Percentiles rank a stretch among this genome's conserved stretches.
Conservation (phyloP, 2,329 filamentous ascomycete genomes). For the Didymella keratinophila region DNA sequence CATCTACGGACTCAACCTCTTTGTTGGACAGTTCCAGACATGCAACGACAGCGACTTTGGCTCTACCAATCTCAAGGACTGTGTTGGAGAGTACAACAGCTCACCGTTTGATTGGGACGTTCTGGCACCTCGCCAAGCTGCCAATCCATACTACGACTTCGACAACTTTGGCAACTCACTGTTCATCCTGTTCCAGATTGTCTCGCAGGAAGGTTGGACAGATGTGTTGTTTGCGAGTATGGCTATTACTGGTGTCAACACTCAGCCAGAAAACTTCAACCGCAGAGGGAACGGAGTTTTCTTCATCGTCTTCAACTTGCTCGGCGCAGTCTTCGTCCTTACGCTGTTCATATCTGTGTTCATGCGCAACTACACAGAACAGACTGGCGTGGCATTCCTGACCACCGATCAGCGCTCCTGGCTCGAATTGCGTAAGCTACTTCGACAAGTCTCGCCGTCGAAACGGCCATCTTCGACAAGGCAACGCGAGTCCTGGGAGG, state of each 20-base stretch:
- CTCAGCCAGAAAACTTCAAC: conserved; percentile 73
- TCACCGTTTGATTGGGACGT: conserved; percentile 85
- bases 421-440: conserved; percentile 90
- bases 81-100: conserved; percentile 82
- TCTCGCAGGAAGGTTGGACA: conserved; percentile 97
- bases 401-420: conserved; percentile 96
- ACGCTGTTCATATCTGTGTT: conserved; percentile 99
- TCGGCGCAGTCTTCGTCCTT: conserved; percentile 94
- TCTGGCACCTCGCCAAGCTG: conserved; percentile 79
- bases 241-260: conserved; percentile 77
- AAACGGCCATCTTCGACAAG: conserved; percentile 86
- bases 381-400: conserved; percentile 94
- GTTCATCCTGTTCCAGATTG: conserved; percentile 98
- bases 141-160: conserved; percentile 88
- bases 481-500: conserved; percentile 76
- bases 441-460: conserved; percentile 92
- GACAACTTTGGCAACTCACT: conserved; percentile 93
- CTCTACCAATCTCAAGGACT: conserved; percentile 71
- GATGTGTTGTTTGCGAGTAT: conserved; percentile 89
- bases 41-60: conserved; percentile 77
- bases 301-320: conserved; percentile 94
- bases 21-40: conserved; percentile 77
- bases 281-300: conserved; percentile 89
- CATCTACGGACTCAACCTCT: conserved; percentile 93
- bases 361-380: conserved; percentile 99